phyloP scores from a whole-genome alignment of 495 filamentous ascomycete species.

The Tetracladium setigerum region DNA sequence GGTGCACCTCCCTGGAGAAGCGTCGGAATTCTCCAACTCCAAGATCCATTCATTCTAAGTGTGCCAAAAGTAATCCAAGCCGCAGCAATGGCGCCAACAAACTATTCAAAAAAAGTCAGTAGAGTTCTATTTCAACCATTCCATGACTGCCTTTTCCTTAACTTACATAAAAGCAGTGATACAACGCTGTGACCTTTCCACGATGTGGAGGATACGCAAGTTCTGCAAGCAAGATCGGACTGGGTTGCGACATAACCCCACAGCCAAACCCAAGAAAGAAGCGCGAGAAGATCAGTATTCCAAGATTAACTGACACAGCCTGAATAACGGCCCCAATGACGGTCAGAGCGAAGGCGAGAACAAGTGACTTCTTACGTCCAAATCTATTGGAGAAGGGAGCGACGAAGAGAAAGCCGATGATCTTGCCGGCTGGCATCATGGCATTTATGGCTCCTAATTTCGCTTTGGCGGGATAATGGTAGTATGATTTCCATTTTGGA shows the following conservation, averaged over 20 bases:
- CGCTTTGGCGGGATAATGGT: slow-evolving; percentile 28
- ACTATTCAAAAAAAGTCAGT: slow-evolving; percentile 21
- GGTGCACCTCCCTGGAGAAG: slow-evolving; percentile 30
- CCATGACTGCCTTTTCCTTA: too few relatives aligned
- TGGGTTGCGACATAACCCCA: slow-evolving; percentile 11
- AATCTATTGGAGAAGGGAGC: slow-evolving; percentile 30
- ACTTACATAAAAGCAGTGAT: neutral
- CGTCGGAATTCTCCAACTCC: slow-evolving; percentile 33
- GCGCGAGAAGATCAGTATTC: slow-evolving; percentile 53
- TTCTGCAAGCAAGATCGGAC: slow-evolving; percentile 25
- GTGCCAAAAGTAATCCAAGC: slow-evolving; percentile 15
- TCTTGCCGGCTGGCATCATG: slow-evolving; percentile 45
- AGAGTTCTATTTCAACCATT: too few relatives aligned
- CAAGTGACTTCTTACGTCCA: slow-evolving; percentile 40
- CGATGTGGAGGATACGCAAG: slow-evolving; percentile 26
- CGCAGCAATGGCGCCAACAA: slow-evolving; percentile 9
- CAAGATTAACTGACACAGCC: slow-evolving; percentile 30
- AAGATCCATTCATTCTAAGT: slow-evolving; percentile 13
- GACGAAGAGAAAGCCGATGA: slow-evolving; percentile 41
- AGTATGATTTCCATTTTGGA: slow-evolving; percentile 35
- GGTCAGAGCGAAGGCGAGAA: slow-evolving; percentile 28
- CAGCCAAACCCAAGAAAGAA: slow-evolving; percentile 43
- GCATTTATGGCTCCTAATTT: slow-evolving; percentile 43
- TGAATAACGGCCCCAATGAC: slow-evolving; percentile 40
- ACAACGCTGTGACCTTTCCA: neutral